These are phyloP conservation scores for Blepharisma stoltei DNA, from an alignment of 73 alveolate genomes.

Conservation along the genomic window DNA sequence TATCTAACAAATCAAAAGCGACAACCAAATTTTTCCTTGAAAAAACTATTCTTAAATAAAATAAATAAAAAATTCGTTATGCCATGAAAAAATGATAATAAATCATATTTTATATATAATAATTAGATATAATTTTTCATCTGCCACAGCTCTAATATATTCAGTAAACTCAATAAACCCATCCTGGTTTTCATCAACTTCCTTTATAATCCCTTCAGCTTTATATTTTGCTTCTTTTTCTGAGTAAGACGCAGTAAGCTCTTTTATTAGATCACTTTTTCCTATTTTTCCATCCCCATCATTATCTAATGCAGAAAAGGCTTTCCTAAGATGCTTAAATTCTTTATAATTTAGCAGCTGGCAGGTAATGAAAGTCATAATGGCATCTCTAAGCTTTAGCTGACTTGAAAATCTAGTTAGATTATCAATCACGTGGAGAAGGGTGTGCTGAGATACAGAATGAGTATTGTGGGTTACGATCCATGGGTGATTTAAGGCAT, in stretches of 20 bases:
- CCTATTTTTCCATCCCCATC: slow-evolving; percentile 63
- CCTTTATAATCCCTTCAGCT: slow-evolving; percentile 10
- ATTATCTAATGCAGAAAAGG: slow-evolving; percentile 43
- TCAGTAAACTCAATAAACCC: slow-evolving; percentile 25
- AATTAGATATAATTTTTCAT: too few species aligned
- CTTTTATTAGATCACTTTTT: slow-evolving; percentile 54
- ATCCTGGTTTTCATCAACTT: neutral
- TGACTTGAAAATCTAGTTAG: slow-evolving; percentile 38
- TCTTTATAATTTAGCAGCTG: slow-evolving; percentile 43
- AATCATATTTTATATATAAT: too few species aligned
- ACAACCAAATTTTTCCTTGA: neutral
- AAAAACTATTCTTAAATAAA: too few species aligned
- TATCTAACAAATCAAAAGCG: slow-evolving; percentile 6
- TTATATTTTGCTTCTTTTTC: neutral
- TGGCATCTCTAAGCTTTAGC: slow-evolving; percentile 45
- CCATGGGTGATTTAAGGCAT: slow-evolving; percentile 22
- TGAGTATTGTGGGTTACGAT: neutral
- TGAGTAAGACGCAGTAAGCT: neutral
- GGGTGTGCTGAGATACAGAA: neutral
- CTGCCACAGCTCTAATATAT: neutral
- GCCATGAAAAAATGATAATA: too few species aligned
- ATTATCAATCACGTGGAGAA: slow-evolving; percentile 29
- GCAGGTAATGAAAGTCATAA: slow-evolving; percentile 41
- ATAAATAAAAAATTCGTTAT: too few species aligned
- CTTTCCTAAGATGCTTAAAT: slow-evolving; percentile 38